Percentiles rank a stretch among this genome's conserved stretches.
phyloP scores from a whole-genome alignment of 768 basidiomycete species.

The Ramaria sp. region DNA sequence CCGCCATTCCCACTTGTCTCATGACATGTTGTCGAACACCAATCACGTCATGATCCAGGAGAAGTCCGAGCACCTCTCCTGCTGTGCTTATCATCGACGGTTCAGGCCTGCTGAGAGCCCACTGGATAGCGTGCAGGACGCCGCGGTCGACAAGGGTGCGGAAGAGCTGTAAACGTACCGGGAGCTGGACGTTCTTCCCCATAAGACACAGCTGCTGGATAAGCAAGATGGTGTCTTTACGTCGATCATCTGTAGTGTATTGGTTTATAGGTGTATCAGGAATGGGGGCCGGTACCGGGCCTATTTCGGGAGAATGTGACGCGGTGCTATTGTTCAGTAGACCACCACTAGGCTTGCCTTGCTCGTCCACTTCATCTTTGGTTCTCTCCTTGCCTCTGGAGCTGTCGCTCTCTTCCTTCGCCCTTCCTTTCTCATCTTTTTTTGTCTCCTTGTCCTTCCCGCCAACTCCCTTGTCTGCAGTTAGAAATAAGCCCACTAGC shows the following conservation, averaged over 20 bases:
- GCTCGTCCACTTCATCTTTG: slow-evolving; percentile 11
- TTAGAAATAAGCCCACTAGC: slow-evolving; percentile 57
- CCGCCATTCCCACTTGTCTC: slow-evolving; percentile 44
- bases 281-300: not conserved
- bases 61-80: slow-evolving; percentile 73
- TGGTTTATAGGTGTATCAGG: slow-evolving; percentile 7
- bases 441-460: slow-evolving; percentile 11
- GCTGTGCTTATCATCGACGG: slow-evolving; percentile 64
- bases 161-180: slow-evolving; percentile 76
- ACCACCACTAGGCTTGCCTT: slow-evolving; percentile 29
- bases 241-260: slow-evolving; percentile 28
- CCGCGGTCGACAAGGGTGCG: slow-evolving; percentile 81
- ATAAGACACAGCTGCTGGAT: slow-evolving; percentile 89
- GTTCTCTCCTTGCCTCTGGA: slow-evolving; percentile 13
- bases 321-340: slow-evolving; percentile 1
- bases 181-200: slow-evolving; percentile 94
- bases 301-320: not conserved
- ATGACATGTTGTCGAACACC: slow-evolving; percentile 78
- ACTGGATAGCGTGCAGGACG: slow-evolving; percentile 83
- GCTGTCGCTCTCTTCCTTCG: slow-evolving; percentile 21
- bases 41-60: slow-evolving; percentile 85
- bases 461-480: slow-evolving; percentile 5
- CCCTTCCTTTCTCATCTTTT: slow-evolving; percentile 18
- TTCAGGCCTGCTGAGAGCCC: slow-evolving; percentile 71
- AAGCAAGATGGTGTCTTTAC: slow-evolving; percentile 73